These are phyloP conservation scores for Rauvolfia tetraphylla DNA, from an alignment of 257 asterid genomes.

Conservation along the genomic window DNA sequence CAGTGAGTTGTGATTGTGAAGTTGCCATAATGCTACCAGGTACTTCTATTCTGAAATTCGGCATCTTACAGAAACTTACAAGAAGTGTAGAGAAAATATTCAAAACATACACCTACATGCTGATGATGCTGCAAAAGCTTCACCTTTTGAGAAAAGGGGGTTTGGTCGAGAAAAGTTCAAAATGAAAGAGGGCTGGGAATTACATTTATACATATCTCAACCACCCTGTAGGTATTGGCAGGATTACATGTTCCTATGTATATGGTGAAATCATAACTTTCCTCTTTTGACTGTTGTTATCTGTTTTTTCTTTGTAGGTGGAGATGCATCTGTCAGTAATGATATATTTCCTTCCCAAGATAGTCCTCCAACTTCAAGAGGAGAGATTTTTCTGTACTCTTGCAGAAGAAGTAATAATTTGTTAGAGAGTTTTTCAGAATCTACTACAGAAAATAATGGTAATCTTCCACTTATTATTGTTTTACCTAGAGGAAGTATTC, in stretches of 20 bases:
- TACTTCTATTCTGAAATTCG: slow-evolving; percentile 66
- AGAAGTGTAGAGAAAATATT: slow-evolving; percentile 27
- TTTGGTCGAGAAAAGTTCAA: slow-evolving; percentile 37
- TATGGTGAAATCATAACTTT: background rate
- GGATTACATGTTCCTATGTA: slow-evolving; percentile 12
- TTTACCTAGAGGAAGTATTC: background rate
- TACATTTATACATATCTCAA: slow-evolving; percentile 83
- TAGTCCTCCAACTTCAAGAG: slow-evolving; percentile 27
- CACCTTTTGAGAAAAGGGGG: slow-evolving; percentile 35
- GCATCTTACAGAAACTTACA: slow-evolving; percentile 20
- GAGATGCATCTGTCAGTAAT: slow-evolving; percentile 55
- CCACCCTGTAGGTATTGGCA: slow-evolving; percentile 68
- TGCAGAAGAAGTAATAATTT: slow-evolving; percentile 6
- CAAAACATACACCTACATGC: slow-evolving; percentile 23
- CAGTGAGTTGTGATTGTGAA: background rate
- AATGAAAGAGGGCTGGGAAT: slow-evolving; percentile 55
- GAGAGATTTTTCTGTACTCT: slow-evolving; percentile 14
- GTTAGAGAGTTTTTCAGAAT: slow-evolving; percentile 12
- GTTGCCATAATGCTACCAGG: slow-evolving; percentile 36
- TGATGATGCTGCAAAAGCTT: slow-evolving; percentile 32
- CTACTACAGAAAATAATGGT: slow-evolving; percentile 40
- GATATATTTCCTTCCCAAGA: slow-evolving; percentile 33
- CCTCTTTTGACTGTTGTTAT: background rate
- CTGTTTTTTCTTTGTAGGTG: slow-evolving; percentile 47
- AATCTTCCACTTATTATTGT: slow-evolving; percentile 6